A percentile compares a stretch with the other conserved stretches of the same genome.
Evolutionary conservation across 257 asterid species (phyloP).

Genomic region (Verbena officinalis): DNA sequence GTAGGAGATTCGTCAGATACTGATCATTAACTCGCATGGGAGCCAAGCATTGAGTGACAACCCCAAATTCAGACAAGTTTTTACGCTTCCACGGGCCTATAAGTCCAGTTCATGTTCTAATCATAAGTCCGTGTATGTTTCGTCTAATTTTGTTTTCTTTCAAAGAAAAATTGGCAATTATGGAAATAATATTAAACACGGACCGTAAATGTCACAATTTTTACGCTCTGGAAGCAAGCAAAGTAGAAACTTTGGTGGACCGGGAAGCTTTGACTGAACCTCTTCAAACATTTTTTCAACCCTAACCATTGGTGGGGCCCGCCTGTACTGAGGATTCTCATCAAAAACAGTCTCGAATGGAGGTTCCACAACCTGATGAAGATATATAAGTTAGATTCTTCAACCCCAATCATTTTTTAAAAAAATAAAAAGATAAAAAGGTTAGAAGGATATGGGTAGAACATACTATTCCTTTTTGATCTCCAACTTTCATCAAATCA

Average conservation of each 20-base stretch:
- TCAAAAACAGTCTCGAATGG: slow-evolving; percentile 58
- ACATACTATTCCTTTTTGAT: slow-evolving; percentile 81
- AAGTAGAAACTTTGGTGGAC: slow-evolving; percentile 72
- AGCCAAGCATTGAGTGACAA: slow-evolving; percentile 84
- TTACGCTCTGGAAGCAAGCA: slow-evolving; percentile 89
- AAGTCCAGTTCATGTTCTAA: slow-evolving; percentile 15
- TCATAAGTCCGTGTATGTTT: not conserved
- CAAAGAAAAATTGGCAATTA: not conserved
- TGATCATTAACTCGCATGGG: slow-evolving; percentile 80
- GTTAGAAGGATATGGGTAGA: slow-evolving; percentile 1
- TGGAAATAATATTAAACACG: slow-evolving; percentile 19
- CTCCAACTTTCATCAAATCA: slow-evolving; percentile 69
- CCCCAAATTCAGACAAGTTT: slow-evolving; percentile 79
- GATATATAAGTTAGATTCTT: not conserved
- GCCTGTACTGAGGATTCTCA: slow-evolving; percentile 59
- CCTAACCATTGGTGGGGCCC: slow-evolving; percentile 74
- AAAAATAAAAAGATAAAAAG: not conserved
- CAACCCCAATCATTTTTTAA: not conserved
- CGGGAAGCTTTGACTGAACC: slow-evolving; percentile 68
- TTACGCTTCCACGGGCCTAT: slow-evolving; percentile 97
- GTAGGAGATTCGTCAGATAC: slow-evolving; percentile 72
- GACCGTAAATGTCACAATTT: slow-evolving; percentile 80
- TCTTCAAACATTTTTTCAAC: slow-evolving; percentile 81
- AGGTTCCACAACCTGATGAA: slow-evolving; percentile 54
- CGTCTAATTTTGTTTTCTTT: not conserved